Base-by-base conservation (phyloP, 2,329 filamentous ascomycete species). In the Emericellopsis cladophorae region DNA sequence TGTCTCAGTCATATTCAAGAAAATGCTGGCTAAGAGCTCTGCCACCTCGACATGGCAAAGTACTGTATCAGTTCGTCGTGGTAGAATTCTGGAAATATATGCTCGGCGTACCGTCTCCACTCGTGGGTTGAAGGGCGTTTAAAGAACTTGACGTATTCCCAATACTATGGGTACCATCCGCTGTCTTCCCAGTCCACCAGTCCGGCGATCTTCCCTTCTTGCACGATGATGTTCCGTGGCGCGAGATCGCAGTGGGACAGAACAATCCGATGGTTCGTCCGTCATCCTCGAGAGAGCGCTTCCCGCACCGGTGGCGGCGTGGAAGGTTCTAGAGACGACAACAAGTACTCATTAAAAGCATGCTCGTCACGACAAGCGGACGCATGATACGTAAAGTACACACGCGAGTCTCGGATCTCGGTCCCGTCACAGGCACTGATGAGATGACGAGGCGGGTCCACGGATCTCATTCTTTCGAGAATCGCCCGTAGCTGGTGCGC, bases 211-310 rank as follows among this genome's bases (percentile, higher is more conserved):
- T 35, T 51, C 14, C 60, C 60, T 3, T 57, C 60, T 2, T 51
- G 45, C 3, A 61, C 53, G 4, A 72, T 43, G 24, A 72, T 67
- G 41, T 72, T 72, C 4, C 62, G 46, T 4, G 57, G 59, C 9
- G 55, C 57, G 10, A 76, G 54, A 49, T 76, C 71, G 4, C 63
- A 63, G 53, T 76, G 70, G 2, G 68, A 68, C 44, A 76, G 66
- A 1, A 66, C 58, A 26, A 61, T 50, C n/a, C 48, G 48, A 45
- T 62, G 54, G 15, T 50, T 29, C 0, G 48, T 52, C 22, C 43
- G 40, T 14, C 56, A 40, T n/a, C 49, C 49, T 3, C 35, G 36
- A 14, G 47, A 32, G 41, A 58, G 52, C 1, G 55, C 47, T 12
- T 34, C 39, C 2, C 42, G 44, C 4, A 59, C n/a, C 0, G 45